Conservation (phyloP, 169 alveolate genomes). For the Sarcocystis neurona region DNA sequence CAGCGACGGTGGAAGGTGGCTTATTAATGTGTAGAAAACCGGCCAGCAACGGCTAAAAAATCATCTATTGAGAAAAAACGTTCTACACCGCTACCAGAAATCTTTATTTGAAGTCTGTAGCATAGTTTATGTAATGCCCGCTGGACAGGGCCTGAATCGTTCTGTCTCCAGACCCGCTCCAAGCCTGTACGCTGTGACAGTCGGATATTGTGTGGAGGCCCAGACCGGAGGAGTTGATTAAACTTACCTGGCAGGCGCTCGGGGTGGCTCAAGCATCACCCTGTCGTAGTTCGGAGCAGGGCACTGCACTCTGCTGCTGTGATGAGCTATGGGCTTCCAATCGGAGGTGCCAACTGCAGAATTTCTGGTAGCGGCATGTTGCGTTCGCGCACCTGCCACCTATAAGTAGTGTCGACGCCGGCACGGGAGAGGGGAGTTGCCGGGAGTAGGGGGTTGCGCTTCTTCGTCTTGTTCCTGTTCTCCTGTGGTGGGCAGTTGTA, state of each 20-base stretch:
- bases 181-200: neutral
- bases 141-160: no score
- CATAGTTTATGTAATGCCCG: no score
- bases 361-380: conserved; percentile 89
- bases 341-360: conserved; percentile 94
- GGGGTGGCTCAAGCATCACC: conserved; percentile 96
- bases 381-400: conserved; percentile 74
- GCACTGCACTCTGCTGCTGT: conserved; percentile 97
- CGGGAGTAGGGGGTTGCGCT: no score
- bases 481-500: no score
- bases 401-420: neutral
- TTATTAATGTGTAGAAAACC: no score
- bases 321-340: conserved; percentile 94
- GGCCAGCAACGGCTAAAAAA: no score
- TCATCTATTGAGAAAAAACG: no score
- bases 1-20: no score
- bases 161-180: neutral
- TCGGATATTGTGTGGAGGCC: conserved; percentile 4
- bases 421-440: neutral
- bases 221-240: neutral
- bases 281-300: conserved; percentile 97
- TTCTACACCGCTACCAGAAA: no score
- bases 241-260: conserved; percentile 97
- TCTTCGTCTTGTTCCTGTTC: no score
- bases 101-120: no score